Percentiles rank a stretch among this genome's conserved stretches.
These are phyloP conservation scores for Fonsecaea multimorphosa DNA, from an alignment of 2,329 filamentous ascomycete species.

Conservation along the genomic window DNA sequence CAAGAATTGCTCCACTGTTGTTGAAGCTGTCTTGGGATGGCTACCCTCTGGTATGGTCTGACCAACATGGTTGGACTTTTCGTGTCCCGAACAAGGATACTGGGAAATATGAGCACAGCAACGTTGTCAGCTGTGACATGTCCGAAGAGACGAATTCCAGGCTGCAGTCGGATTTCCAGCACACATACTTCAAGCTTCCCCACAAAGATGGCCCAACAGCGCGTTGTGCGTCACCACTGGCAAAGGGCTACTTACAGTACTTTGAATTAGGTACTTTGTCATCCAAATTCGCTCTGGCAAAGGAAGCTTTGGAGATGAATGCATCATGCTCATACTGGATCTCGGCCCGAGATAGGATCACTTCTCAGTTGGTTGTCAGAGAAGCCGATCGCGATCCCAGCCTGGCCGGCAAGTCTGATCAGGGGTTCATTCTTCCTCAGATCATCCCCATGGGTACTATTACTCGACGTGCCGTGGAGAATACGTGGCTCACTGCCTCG, in stretches of 20 bases:
- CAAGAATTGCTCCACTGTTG: slow-evolving; percentile 83
- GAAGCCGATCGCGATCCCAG: slow-evolving; percentile 61
- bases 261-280: slow-evolving; percentile 89
- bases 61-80: slow-evolving; percentile 92
- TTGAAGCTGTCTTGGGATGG: slow-evolving; percentile 87
- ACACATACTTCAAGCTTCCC: slow-evolving; percentile 87
- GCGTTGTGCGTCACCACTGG: slow-evolving; percentile 83
- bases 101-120: slow-evolving; percentile 70
- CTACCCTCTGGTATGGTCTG: slow-evolving; percentile 88
- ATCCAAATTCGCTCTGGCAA: slow-evolving; percentile 87
- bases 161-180: slow-evolving; percentile 69
- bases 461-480: slow-evolving; percentile 90
- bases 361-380: slow-evolving; percentile 93
- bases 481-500: slow-evolving; percentile 96
- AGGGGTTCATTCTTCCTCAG: slow-evolving; percentile 92
- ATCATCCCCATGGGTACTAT: slow-evolving; percentile 98
- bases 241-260: slow-evolving; percentile 87
- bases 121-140: slow-evolving; percentile 77
- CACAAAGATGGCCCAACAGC: slow-evolving; percentile 92
- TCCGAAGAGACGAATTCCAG: slow-evolving; percentile 70
- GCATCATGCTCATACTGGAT: slow-evolving; percentile 99
- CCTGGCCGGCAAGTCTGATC: slow-evolving; percentile 43
- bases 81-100: slow-evolving; percentile 69
- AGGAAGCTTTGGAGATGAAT: slow-evolving; percentile 97
- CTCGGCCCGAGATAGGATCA: slow-evolving; percentile 89